phyloP scores from a whole-genome alignment of 1,284 basidiomycete species.

The Papiliotrema terrestris region DNA sequence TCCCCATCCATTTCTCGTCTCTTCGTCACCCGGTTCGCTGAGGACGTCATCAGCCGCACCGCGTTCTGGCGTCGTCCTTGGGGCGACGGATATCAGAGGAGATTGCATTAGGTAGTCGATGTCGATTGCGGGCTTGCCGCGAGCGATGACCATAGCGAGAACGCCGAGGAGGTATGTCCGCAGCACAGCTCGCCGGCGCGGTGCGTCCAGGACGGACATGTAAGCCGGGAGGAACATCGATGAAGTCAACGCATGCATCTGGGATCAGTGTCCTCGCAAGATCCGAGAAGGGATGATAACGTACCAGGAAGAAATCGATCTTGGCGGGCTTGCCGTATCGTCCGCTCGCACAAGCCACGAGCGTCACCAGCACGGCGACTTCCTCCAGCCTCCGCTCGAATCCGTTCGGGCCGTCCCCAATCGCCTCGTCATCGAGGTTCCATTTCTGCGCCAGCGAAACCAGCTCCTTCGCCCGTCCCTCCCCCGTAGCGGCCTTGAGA shows the following conservation, averaged over 20 bases:
- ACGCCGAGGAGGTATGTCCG: conserved; percentile 53
- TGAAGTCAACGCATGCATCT: conserved; percentile 64
- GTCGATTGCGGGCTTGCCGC: conserved; percentile 62
- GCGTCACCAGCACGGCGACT: conserved; percentile 55
- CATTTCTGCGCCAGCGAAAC: conserved; percentile 55
- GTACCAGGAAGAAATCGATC: conserved; percentile 63
- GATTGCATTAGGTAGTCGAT: conserved; percentile 58
- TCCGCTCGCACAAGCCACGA: conserved; percentile 58
- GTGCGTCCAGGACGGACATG: conserved; percentile 36
- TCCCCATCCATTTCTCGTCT: conserved; percentile 59
- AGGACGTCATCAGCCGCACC: conserved; percentile 10
- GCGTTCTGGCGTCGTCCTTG: conserved; percentile 16
- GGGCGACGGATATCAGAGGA: conserved; percentile 52
- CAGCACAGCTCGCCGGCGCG: conserved; percentile 53
- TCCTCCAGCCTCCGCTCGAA: conserved; percentile 57
- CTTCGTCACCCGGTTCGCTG: conserved; percentile 25
- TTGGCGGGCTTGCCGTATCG: conserved; percentile 55
- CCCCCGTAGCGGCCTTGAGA: conserved; percentile 47
- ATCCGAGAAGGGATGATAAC: neutral
- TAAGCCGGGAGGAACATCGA: conserved; percentile 60
- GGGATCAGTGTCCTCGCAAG: conserved; percentile 4
- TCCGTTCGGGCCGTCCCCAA: conserved; percentile 43
- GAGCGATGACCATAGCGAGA: conserved; percentile 53
- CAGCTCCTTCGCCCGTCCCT: conserved; percentile 54
- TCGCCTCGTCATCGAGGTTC: conserved; percentile 49